Evolutionary conservation across 2,329 filamentous ascomycete species (phyloP).

Genomic region (Microdochium trichocladiopsis): DNA sequence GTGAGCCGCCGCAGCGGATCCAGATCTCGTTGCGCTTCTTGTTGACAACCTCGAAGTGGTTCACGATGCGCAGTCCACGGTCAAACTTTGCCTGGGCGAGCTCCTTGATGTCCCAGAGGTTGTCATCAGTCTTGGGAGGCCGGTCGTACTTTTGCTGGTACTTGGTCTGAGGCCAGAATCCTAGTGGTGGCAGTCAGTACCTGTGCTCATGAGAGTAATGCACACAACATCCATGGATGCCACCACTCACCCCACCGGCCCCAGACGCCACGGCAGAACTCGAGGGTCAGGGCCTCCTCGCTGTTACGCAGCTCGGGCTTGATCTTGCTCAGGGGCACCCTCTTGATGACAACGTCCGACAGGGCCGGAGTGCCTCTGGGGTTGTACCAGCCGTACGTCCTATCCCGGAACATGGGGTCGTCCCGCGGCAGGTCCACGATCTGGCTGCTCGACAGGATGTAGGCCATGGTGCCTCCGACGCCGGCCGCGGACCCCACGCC

Average conservation of each 20-base stretch:
- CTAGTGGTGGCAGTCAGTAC: conserved; percentile 20
- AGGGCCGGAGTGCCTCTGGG: conserved; percentile 53
- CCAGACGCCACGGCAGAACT: conserved; percentile 64
- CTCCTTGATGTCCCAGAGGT: conserved; percentile 19
- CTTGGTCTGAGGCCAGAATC: conserved; percentile 31
- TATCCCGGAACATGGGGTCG: conserved; percentile 55
- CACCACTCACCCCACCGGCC: conserved; percentile 50
- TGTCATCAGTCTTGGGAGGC: conserved; percentile 18
- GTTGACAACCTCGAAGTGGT: conserved; percentile 25
- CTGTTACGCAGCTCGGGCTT: conserved; percentile 57
- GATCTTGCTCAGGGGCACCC: conserved; percentile 55
- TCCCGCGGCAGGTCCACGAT: conserved; percentile 49
- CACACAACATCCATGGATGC: neutral
- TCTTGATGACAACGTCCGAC: conserved; percentile 58
- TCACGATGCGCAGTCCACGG: conserved; percentile 18
- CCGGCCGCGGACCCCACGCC: conserved; percentile 11
- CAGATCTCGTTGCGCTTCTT: conserved; percentile 18
- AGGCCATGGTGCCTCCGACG: conserved; percentile 39
- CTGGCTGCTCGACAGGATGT: conserved; percentile 45
- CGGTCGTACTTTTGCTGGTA: conserved; percentile 21
- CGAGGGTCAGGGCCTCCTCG: conserved; percentile 49
- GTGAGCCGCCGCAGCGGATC: conserved; percentile 21
- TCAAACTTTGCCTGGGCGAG: conserved; percentile 17
- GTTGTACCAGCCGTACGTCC: conserved; percentile 52
- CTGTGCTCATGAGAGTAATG: neutral